Percentiles rank a stretch among this genome's conserved stretches.
phyloP scores from a whole-genome alignment of 441 rosid genomes.

The Pelargonium citronellum region DNA sequence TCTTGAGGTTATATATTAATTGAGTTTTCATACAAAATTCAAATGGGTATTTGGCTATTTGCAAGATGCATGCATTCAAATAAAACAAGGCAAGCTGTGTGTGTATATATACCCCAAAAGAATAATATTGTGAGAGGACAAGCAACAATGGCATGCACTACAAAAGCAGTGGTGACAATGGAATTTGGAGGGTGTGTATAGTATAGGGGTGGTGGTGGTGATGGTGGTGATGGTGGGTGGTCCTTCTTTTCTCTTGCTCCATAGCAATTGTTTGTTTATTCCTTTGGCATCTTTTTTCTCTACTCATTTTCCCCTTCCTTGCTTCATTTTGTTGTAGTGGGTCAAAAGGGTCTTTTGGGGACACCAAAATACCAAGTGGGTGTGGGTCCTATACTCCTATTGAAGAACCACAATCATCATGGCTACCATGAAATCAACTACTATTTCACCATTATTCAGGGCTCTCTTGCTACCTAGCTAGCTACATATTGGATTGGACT shows the following conservation, averaged over 20 bases:
- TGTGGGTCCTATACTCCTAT: conserved; percentile 13
- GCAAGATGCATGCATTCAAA: not conserved
- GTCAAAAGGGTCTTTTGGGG: conserved; percentile 12
- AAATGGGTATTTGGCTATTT: not conserved
- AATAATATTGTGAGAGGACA: not conserved
- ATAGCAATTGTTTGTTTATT: conserved; percentile 13
- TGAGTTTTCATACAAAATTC: not conserved
- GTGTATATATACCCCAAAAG: conserved; percentile 7
- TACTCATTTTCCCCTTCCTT: not conserved
- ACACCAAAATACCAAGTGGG: not conserved
- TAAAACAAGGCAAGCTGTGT: conserved; percentile 8
- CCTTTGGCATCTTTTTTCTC: conserved; percentile 14
- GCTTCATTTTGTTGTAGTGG: conserved; percentile 18
- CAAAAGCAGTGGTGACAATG: conserved; percentile 29
- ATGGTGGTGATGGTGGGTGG: not conserved
- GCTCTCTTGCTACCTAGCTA: no score
- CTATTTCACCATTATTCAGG: no score
- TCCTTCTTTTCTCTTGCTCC: not conserved
- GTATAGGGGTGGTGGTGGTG: no score
- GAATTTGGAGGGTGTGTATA: conserved; percentile 16
- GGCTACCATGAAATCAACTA: no score
- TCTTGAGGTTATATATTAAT: no score
- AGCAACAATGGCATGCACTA: not conserved
- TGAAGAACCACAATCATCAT: conserved; percentile 10
- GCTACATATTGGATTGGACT: no score